Conservation (phyloP, 2,329 filamentous ascomycete genomes). For the Colletotrichum filicis region DNA sequence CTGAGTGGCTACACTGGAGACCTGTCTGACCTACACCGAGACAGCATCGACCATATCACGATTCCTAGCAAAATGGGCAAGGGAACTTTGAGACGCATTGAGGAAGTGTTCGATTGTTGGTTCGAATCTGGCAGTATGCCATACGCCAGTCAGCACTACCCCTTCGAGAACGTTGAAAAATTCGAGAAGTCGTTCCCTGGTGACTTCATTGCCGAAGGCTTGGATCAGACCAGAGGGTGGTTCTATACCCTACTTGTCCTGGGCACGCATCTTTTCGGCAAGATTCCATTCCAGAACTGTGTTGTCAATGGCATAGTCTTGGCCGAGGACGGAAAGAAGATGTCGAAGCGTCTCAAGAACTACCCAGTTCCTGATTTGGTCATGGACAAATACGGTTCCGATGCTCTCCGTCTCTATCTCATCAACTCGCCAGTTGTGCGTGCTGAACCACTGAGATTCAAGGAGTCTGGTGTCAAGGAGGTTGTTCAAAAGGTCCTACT, state of each 20-base stretch:
- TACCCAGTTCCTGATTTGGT: conserved; percentile 89
- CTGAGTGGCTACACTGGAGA: conserved; percentile 89
- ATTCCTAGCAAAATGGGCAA: conserved; percentile 92
- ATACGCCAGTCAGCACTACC: conserved; percentile 90
- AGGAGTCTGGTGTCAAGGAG: conserved; percentile 92
- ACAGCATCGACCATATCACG: conserved; percentile 93
- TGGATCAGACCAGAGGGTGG: conserved; percentile 96
- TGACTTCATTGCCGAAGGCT: conserved; percentile 93
- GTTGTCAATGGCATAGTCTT: conserved; percentile 97
- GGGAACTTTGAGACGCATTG: conserved; percentile 80
- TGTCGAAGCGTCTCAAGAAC: conserved; percentile 97
- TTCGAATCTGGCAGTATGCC: conserved; percentile 98
- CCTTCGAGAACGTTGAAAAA: conserved; percentile 86
- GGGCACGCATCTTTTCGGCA: conserved; percentile 87
- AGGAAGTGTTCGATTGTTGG: conserved; percentile 97
- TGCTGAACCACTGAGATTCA: conserved; percentile 90
- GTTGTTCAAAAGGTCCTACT: conserved; percentile 92
- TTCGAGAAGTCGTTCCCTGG: conserved; percentile 87
- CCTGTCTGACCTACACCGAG: conserved; percentile 86
- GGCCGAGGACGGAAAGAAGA: conserved; percentile 96
- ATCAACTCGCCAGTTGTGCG: conserved; percentile 97
- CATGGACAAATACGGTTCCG: conserved; percentile 89
- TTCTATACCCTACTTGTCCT: conserved; percentile 94
- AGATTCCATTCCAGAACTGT: conserved; percentile 91
- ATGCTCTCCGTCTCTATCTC: conserved; percentile 92